Conservation (phyloP, 306 rosid genomes). For the Gastrolobium villosum region DNA sequence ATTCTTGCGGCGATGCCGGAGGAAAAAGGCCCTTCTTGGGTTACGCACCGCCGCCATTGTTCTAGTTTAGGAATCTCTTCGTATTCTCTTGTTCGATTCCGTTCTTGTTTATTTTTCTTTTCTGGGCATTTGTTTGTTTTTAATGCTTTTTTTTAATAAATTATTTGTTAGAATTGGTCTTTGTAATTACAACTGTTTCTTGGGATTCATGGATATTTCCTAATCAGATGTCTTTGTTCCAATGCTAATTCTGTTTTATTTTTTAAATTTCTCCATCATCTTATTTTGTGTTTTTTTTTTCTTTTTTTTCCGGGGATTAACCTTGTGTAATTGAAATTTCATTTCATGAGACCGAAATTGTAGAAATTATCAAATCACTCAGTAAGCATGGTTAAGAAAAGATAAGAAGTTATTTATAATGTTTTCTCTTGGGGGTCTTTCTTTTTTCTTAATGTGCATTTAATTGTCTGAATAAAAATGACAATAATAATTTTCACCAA, state of each 20-base stretch:
- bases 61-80: background rate
- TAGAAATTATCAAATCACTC: background rate
- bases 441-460: too few relatives aligned
- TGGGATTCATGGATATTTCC: background rate
- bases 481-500: too few relatives aligned
- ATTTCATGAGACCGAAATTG: background rate
- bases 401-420: too few relatives aligned
- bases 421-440: too few relatives aligned
- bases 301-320: too few relatives aligned
- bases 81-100: background rate
- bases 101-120: background rate
- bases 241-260: background rate
- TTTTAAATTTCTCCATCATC: too few relatives aligned
- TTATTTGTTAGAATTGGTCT: background rate
- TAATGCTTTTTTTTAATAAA: background rate
- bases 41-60: conserved; percentile 38
- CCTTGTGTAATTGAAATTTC: background rate
- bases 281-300: background rate
- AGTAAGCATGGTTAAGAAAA: background rate
- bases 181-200: conserved; percentile 6
- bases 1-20: conserved; percentile 48
- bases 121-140: conserved; percentile 24
- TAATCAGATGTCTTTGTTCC: background rate
- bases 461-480: too few relatives aligned
- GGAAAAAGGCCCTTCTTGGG: conserved; percentile 51